phyloP scores from a whole-genome alignment of 2,329 filamentous ascomycete species.

The Phaeosphaeria sp. region DNA sequence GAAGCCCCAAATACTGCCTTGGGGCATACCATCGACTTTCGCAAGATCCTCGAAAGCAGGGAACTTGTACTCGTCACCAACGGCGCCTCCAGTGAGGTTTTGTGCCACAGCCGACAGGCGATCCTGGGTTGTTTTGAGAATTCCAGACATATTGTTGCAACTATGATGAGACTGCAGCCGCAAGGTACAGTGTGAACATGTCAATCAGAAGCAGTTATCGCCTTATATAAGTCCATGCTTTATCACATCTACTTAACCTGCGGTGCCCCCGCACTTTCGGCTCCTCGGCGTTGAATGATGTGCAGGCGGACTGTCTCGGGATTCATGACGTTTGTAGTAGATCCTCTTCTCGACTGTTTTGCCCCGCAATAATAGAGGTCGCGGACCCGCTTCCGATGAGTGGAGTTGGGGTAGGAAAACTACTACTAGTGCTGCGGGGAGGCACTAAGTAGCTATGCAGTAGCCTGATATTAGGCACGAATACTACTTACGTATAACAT shows the following conservation, averaged over 20 bases:
- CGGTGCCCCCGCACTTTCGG: neutral
- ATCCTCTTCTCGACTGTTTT: neutral
- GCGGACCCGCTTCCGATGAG: constrained; percentile 5
- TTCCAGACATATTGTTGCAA: constrained; percentile 10
- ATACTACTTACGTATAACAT: no score
- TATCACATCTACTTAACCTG: neutral
- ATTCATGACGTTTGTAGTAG: neutral
- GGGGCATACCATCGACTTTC: constrained; percentile 39
- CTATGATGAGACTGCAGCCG: neutral
- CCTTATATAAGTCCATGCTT: neutral
- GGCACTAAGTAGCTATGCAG: no score
- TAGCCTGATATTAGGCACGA: no score
- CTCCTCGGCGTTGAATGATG: neutral
- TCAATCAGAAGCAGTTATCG: neutral
- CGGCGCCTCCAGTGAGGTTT: constrained; percentile 9
- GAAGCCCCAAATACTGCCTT: constrained; percentile 44
- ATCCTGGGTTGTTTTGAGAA: constrained; percentile 17
- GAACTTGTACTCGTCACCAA: constrained; percentile 28
- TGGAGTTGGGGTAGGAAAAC: neutral
- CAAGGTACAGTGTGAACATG: neutral
- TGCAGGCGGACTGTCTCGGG: neutral
- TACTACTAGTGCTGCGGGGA: no score
- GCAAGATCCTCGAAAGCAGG: constrained; percentile 43
- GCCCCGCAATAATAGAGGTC: neutral
- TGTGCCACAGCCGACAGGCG: constrained; percentile 19